Evolutionary conservation across 1,284 basidiomycete genomes (phyloP).

Genomic region (Cutaneotrichosporon spelunceum): DNA sequence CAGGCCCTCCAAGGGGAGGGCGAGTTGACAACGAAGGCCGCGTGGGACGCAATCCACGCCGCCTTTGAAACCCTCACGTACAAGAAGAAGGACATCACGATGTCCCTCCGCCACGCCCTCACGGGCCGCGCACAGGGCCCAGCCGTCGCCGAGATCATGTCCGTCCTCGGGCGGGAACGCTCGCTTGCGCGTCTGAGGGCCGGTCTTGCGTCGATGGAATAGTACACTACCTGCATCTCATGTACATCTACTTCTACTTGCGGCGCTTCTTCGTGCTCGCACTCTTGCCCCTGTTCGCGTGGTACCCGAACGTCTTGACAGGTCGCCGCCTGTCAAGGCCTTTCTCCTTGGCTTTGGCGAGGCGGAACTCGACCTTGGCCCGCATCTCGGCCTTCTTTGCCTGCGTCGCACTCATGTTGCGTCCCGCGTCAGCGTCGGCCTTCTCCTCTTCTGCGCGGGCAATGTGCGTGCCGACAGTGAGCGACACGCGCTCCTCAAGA

Average conservation of each 20-base stretch:
- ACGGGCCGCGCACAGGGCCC: conserved; percentile 62
- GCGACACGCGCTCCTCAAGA: conserved; percentile 11
- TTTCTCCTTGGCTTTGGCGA: conserved; percentile 11
- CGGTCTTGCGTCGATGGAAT: conserved; percentile 11
- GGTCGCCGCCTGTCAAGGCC: conserved; percentile 10
- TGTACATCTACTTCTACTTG: conserved; percentile 1
- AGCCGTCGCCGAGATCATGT: conserved; percentile 35
- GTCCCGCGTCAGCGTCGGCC: conserved; percentile 22
- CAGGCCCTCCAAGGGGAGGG: conserved; percentile 25
- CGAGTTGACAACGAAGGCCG: conserved; percentile 26
- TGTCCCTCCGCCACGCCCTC: conserved; percentile 67
- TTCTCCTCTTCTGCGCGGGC: conserved; percentile 13
- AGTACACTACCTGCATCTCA: conserved; percentile 10
- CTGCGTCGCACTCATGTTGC: conserved; percentile 20
- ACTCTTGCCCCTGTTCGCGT: neutral
- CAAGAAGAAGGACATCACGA: conserved; percentile 63
- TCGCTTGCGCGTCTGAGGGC: conserved; percentile 26
- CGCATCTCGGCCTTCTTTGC: conserved; percentile 18
- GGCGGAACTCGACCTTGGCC: conserved; percentile 18
- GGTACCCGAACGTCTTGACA: neutral
- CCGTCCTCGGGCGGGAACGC: conserved; percentile 31
- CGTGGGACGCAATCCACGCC: conserved; percentile 56
- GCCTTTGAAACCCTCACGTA: conserved; percentile 53
- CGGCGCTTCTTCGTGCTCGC: neutral
- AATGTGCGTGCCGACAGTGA: conserved; percentile 13